phyloP scores from a whole-genome alignment of 306 rosid species.

The Ammopiptanthus mongolicus region DNA sequence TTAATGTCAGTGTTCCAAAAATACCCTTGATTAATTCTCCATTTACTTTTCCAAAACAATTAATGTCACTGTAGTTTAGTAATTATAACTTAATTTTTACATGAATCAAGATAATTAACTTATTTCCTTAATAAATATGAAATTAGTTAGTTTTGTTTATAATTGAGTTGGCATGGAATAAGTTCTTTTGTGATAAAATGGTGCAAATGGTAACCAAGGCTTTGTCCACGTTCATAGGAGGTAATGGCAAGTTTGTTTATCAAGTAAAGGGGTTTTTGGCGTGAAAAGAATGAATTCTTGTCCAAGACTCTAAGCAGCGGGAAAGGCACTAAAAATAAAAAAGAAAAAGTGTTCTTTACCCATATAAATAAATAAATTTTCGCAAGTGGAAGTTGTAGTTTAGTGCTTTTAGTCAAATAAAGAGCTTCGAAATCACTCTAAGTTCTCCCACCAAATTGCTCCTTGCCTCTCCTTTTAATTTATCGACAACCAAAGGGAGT shows the following conservation, averaged over 20 bases:
- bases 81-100: too few relatives aligned
- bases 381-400: background rate
- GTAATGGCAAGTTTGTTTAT: background rate
- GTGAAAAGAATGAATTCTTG: background rate
- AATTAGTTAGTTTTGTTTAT: too few relatives aligned
- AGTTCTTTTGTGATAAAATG: background rate
- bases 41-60: too few relatives aligned
- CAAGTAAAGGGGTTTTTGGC: background rate
- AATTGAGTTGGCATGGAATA: too few relatives aligned
- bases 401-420: background rate
- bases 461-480: background rate
- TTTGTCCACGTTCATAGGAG: background rate
- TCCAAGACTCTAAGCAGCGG: background rate
- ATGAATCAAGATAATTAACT: too few relatives aligned
- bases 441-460: constrained; percentile 13
- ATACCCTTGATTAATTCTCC: too few relatives aligned
- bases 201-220: background rate
- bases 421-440: constrained; percentile 36
- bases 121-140: too few relatives aligned
- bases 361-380: background rate
- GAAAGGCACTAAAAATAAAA: background rate
- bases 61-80: too few relatives aligned
- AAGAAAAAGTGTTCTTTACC: background rate
- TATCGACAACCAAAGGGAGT: background rate
- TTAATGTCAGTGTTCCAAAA: too few relatives aligned